Percentiles rank a stretch among this genome's conserved stretches.
These are phyloP conservation scores for Globisporangium splendens DNA, from an alignment of 352 stramenopile species.

Conservation along the genomic window DNA sequence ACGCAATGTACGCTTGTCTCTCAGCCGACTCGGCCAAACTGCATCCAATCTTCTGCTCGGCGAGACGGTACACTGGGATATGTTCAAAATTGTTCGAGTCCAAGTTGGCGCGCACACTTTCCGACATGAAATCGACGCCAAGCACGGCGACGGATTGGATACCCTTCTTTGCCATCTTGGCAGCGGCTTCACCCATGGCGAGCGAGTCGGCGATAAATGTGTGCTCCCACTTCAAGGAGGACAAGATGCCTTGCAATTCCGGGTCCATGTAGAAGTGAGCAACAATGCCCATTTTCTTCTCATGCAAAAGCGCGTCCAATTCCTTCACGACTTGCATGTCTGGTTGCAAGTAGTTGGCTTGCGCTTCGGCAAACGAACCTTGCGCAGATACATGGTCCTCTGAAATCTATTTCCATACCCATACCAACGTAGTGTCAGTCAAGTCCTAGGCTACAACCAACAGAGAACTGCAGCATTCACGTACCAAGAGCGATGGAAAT, in stretches of 20 bases:
- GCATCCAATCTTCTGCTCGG: slow-evolving; percentile 92
- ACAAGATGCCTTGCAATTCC: slow-evolving; percentile 91
- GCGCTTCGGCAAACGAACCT: slow-evolving; percentile 86
- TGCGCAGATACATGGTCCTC: slow-evolving; percentile 70
- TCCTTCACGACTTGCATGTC: slow-evolving; percentile 84
- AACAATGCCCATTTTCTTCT: slow-evolving; percentile 95
- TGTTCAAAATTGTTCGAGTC: slow-evolving; percentile 89
- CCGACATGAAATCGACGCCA: slow-evolving; percentile 98
- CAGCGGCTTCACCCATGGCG: slow-evolving; percentile 96
- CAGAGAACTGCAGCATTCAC: slow-evolving; percentile 3
- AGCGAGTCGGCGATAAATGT: slow-evolving; percentile 96
- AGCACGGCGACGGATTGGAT: slow-evolving; percentile 92
- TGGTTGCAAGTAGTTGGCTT: slow-evolving; percentile 84
- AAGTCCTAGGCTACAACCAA: neutral
- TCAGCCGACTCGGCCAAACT: slow-evolving; percentile 94
- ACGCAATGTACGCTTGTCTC: slow-evolving; percentile 90
- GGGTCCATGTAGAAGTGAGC: slow-evolving; percentile 99
- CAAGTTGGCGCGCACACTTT: slow-evolving; percentile 93
- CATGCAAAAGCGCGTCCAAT: slow-evolving; percentile 81
- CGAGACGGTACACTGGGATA: slow-evolving; percentile 94
- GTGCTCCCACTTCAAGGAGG: slow-evolving; percentile 82
- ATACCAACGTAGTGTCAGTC: neutral
- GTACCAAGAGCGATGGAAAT: slow-evolving; percentile 78
- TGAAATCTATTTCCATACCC: slow-evolving; percentile 42
- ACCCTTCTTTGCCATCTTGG: slow-evolving; percentile 91